A percentile compares a stretch with the other conserved stretches of the same genome.
These are phyloP conservation scores for Dictyophora rubrovolvata DNA, from an alignment of 768 basidiomycete species.

Conservation along the genomic window DNA sequence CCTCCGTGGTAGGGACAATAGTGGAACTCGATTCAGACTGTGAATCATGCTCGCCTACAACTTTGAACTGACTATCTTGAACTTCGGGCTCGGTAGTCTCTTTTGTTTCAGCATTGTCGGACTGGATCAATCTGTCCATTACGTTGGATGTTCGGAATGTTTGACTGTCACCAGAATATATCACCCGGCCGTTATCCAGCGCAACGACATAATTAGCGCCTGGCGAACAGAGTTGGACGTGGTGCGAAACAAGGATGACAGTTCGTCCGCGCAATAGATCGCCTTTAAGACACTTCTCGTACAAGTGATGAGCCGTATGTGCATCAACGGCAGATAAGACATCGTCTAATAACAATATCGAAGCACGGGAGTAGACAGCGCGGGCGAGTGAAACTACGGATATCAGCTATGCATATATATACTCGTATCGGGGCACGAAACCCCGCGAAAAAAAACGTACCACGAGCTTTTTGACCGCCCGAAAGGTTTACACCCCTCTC, in stretches of 20 bases:
- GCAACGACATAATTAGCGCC: constrained; percentile 77
- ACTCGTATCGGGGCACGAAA: not conserved
- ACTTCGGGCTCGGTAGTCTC: constrained; percentile 9
- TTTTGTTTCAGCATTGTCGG: constrained; percentile 25
- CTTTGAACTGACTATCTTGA: constrained; percentile 14
- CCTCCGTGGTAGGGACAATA: constrained; percentile 27
- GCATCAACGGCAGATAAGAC: constrained; percentile 72
- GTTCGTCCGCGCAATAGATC: constrained; percentile 72
- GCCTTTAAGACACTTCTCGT: constrained; percentile 68
- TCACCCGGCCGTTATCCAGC: constrained; percentile 70
- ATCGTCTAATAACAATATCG: constrained; percentile 75
- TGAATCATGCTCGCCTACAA: constrained; percentile 14
- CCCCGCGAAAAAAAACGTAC: constrained; percentile 5
- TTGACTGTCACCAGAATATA: constrained; percentile 58
- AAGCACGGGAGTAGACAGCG: constrained; percentile 59
- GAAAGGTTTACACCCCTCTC: constrained; percentile 65
- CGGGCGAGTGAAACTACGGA: constrained; percentile 20
- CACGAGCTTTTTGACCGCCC: constrained; percentile 45
- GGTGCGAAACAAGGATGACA: constrained; percentile 85
- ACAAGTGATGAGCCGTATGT: constrained; percentile 75
- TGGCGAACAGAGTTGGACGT: constrained; percentile 78
- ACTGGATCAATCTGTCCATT: constrained; percentile 56
- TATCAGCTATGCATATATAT: no score
- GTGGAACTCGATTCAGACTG: constrained; percentile 36
- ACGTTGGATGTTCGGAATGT: constrained; percentile 60